Percentiles rank a stretch among this genome's conserved stretches.
Conservation (phyloP, 257 asterid species). For the Echium plantagineum region DNA sequence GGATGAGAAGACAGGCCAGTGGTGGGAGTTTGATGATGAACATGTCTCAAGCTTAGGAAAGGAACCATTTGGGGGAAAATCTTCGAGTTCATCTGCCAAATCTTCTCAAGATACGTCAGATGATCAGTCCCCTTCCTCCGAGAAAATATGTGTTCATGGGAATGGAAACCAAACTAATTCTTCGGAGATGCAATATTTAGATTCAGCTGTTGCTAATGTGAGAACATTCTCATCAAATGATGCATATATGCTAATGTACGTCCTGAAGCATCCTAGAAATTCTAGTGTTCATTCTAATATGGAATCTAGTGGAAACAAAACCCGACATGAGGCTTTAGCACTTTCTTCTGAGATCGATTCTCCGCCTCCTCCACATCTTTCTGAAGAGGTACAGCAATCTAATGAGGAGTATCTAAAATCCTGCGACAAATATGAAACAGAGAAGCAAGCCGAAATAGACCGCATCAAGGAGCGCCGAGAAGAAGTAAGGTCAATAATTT, state of each 20-base stretch:
- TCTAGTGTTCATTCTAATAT: conserved; percentile 16
- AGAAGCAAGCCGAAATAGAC: conserved; percentile 49
- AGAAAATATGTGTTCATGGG: conserved; percentile 21
- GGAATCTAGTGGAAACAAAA: conserved; percentile 22
- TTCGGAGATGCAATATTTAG: conserved; percentile 26
- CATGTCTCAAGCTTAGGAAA: conserved; percentile 68
- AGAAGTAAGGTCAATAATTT: conserved; percentile 79
- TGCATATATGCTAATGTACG: conserved; percentile 97
- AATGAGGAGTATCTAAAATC: conserved; percentile 45
- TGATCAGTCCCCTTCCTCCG: conserved; percentile 33
- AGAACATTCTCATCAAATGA: conserved; percentile 71
- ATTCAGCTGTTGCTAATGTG: conserved; percentile 30
- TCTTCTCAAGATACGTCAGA: conserved; percentile 31
- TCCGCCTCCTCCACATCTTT: conserved; percentile 61
- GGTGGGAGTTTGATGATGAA: conserved; percentile 99
- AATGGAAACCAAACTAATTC: conserved; percentile 29
- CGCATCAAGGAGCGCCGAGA: conserved; percentile 52
- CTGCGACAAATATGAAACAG: conserved; percentile 58
- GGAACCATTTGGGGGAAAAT: conserved; percentile 56
- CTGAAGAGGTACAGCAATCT: conserved; percentile 44
- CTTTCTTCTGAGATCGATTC: conserved; percentile 21
- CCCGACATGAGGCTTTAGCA: conserved; percentile 24
- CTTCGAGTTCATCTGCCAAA: conserved; percentile 39
- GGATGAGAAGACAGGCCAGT: conserved; percentile 69
- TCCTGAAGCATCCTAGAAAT: conserved; percentile 34